Conservation (phyloP, 345 rosid genomes). For the Punica granatum region DNA sequence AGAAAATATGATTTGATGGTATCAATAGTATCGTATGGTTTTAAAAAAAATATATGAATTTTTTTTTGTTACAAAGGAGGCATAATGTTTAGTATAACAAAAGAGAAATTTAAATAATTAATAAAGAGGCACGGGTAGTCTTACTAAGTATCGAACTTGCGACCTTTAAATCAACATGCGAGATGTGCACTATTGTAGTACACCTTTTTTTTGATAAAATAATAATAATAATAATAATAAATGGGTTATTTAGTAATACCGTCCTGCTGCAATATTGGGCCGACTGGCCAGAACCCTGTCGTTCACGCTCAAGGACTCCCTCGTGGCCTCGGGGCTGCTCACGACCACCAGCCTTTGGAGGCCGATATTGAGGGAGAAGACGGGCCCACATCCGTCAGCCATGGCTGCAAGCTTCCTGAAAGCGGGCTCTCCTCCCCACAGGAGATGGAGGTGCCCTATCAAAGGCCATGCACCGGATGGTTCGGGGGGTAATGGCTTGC, state of each 20-base stretch:
- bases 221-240: no score
- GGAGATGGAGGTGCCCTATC: slow-evolving; percentile 19
- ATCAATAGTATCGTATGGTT: no score
- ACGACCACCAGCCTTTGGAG: slow-evolving; percentile 1
- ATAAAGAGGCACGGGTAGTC: no score
- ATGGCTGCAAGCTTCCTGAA: slow-evolving; percentile 8
- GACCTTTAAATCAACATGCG: no score
- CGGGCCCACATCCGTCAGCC: slow-evolving; percentile 12
- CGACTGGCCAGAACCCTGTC: slow-evolving; percentile 7
- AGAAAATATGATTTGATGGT: no score
- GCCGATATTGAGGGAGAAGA: slow-evolving; percentile 12
- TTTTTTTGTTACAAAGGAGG: no score
- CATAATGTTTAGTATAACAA: no score
- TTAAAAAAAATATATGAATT: no score
- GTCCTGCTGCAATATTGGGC: slow-evolving; percentile 1
- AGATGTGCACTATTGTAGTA: no score
- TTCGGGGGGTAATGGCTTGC: slow-evolving; percentile 5
- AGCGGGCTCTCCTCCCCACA: slow-evolving; percentile 1
- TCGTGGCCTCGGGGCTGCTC: slow-evolving; percentile 11
- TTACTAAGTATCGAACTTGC: no score
- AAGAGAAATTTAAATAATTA: no score
- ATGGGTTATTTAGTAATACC: background rate
- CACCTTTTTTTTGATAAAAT: no score
- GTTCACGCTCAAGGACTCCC: slow-evolving; percentile 10
- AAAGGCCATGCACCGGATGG: slow-evolving; percentile 13